phyloP scores from a whole-genome alignment of 2,329 filamentous ascomycete species.

The Cadophora gregata region DNA sequence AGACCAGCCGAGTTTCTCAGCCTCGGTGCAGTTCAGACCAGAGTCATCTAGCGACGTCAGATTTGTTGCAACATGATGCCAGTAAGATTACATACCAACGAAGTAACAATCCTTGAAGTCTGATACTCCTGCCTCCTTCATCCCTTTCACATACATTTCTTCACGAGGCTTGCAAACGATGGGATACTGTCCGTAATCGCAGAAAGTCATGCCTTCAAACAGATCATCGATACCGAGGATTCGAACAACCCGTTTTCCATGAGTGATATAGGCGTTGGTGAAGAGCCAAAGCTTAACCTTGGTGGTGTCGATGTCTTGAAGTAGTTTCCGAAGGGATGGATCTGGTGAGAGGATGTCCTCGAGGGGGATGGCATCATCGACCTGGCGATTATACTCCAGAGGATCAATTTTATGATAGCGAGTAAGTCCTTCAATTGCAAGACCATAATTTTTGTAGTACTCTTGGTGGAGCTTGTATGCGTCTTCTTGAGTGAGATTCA shows the following conservation, averaged over 20 bases:
- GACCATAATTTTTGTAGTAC: slow-evolving; percentile 94
- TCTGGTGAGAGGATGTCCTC: slow-evolving; percentile 84
- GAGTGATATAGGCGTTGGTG: slow-evolving; percentile 93
- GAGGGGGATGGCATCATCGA: slow-evolving; percentile 92
- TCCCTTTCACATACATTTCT: slow-evolving; percentile 87
- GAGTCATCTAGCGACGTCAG: slow-evolving; percentile 73
- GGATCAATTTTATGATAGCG: slow-evolving; percentile 95
- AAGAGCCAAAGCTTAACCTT: slow-evolving; percentile 94
- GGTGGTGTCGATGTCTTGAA: slow-evolving; percentile 80
- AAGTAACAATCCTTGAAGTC: slow-evolving; percentile 82
- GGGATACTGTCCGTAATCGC: slow-evolving; percentile 77
- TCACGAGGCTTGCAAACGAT: slow-evolving; percentile 87
- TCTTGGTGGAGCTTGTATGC: slow-evolving; percentile 86
- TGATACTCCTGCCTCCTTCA: slow-evolving; percentile 78
- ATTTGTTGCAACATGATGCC: not conserved
- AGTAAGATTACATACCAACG: slow-evolving; percentile 71
- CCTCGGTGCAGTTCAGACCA: slow-evolving; percentile 77
- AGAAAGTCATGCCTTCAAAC: slow-evolving; percentile 95
- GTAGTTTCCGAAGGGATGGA: slow-evolving; percentile 72
- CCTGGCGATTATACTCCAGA: slow-evolving; percentile 90
- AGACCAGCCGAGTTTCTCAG: slow-evolving; percentile 83
- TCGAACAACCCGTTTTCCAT: slow-evolving; percentile 81
- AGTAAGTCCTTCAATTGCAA: slow-evolving; percentile 95
- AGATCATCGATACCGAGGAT: slow-evolving; percentile 83
- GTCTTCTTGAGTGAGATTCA: slow-evolving; percentile 76